Percentiles rank a stretch among this genome's conserved stretches.
Evolutionary conservation across 192 early-diverging fungal genomes (phyloP).

Genomic region (Cladochytrium replicatum): DNA sequence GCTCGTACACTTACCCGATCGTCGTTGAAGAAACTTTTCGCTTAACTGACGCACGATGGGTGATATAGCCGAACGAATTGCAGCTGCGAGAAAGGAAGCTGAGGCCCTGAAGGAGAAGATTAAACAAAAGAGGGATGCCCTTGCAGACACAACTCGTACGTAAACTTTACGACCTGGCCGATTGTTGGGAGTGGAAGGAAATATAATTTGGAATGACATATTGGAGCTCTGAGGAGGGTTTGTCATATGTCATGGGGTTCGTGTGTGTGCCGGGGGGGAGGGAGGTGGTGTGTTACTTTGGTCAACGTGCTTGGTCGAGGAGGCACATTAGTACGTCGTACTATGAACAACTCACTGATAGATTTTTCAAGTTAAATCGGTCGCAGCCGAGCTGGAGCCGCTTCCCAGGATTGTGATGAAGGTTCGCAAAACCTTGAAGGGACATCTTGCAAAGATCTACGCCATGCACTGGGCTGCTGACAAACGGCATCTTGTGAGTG

Average conservation of each 20-base stretch:
- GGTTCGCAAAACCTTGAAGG: constrained; percentile 92
- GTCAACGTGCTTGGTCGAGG: no score
- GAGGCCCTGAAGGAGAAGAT: constrained; percentile 94
- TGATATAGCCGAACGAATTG: constrained; percentile 86
- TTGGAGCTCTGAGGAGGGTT: no score
- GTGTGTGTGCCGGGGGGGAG: no score
- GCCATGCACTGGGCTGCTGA: constrained; percentile 99
- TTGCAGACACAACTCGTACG: constrained; percentile 95
- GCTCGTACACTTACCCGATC: no score
- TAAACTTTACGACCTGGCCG: no score
- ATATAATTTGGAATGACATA: no score
- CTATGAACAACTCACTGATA: no score
- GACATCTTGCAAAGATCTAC: constrained; percentile 98
- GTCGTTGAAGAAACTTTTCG: no score
- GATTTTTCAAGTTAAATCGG: constrained; percentile 59
- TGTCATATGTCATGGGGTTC: no score
- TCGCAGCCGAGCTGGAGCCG: constrained; percentile 77
- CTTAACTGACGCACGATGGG: constrained; percentile 50
- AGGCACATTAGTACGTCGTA: no score
- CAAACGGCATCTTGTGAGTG: constrained; percentile 92
- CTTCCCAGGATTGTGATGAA: constrained; percentile 89
- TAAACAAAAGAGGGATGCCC: constrained; percentile 83
- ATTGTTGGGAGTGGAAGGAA: no score
- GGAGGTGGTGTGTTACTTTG: no score
- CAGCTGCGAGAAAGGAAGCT: constrained; percentile 83